A percentile compares a stretch with the other conserved stretches of the same genome.
phyloP scores from a whole-genome alignment of 1,284 basidiomycete species.

The Trametes sp. region DNA sequence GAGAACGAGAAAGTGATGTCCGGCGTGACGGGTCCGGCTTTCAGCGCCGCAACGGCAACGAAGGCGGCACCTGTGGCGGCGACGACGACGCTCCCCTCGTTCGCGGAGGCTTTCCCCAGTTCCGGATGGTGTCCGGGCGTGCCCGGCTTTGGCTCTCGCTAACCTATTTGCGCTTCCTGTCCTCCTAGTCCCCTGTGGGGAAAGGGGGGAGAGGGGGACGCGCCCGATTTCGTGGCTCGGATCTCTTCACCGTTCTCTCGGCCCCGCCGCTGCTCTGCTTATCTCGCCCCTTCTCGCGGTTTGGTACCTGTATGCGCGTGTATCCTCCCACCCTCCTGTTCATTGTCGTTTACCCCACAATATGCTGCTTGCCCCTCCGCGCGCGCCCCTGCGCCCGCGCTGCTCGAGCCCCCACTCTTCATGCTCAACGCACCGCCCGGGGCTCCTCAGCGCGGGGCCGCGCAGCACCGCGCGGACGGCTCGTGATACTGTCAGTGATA shows the following conservation, averaged over 20 bases:
- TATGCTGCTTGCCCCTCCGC: neutral
- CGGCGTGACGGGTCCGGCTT: conserved; percentile 15
- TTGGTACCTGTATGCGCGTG: neutral
- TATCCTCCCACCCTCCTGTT: neutral
- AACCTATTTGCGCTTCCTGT: conserved; percentile 31
- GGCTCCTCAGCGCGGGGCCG: neutral
- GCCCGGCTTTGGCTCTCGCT: conserved; percentile 25
- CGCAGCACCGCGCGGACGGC: neutral
- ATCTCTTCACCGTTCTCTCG: conserved; percentile 4
- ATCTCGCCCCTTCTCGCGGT: neutral
- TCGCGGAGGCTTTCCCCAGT: conserved; percentile 27
- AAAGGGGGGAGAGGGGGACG: conserved; percentile 37
- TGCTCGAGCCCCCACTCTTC: neutral
- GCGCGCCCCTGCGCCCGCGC: neutral
- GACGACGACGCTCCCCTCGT: conserved; percentile 23
- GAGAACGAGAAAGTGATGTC: conserved; percentile 6
- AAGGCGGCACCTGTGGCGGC: conserved; percentile 5
- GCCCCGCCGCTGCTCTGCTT: no score
- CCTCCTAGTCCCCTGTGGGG: conserved; percentile 36
- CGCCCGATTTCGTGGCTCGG: conserved; percentile 27
- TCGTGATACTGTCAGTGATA: conserved; percentile 1
- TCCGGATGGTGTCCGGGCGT: conserved; percentile 21
- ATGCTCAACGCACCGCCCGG: neutral
- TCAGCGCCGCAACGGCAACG: conserved; percentile 10
- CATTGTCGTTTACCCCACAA: conserved; percentile 4